These are phyloP conservation scores for Penicillium glabrum DNA, from an alignment of 2,329 filamentous ascomycete species.

Conservation along the genomic window DNA sequence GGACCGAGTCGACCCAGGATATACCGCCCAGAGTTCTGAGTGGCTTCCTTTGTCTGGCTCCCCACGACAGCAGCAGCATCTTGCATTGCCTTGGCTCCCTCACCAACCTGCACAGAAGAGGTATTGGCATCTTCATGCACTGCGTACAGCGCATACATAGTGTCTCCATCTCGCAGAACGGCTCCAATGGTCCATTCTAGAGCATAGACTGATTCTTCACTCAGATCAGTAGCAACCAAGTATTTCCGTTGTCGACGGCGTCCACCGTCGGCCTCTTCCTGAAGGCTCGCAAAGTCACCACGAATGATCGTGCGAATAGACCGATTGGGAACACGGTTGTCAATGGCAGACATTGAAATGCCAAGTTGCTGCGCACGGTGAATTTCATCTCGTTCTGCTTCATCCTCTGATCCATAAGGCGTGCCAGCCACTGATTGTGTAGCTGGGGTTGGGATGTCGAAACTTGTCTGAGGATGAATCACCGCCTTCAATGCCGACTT, in stretches of 20 bases:
- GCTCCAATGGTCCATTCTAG: constrained; percentile 98
- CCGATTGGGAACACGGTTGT: constrained; percentile 72
- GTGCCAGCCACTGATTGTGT: constrained; percentile 56
- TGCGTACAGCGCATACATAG: constrained; percentile 87
- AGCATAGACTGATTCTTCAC: constrained; percentile 90
- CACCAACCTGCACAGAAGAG: constrained; percentile 57
- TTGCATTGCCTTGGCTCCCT: constrained; percentile 72
- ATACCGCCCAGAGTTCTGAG: constrained; percentile 39
- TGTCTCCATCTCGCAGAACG: constrained; percentile 90
- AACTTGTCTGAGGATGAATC: constrained; percentile 81
- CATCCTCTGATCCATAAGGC: constrained; percentile 78
- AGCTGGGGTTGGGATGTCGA: constrained; percentile 63
- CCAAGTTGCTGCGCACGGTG: constrained; percentile 82
- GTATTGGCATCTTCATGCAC: constrained; percentile 73
- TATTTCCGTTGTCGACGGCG: constrained; percentile 82
- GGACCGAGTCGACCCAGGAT: constrained; percentile 36
- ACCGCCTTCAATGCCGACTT: constrained; percentile 45
- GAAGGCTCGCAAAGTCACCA: constrained; percentile 73
- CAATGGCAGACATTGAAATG: constrained; percentile 75
- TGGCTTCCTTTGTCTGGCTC: constrained; percentile 56
- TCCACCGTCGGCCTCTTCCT: constrained; percentile 75
- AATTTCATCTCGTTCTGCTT: constrained; percentile 80
- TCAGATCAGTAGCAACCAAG: constrained; percentile 91
- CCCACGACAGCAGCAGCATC: constrained; percentile 72
- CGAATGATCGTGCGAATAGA: constrained; percentile 87